Evolutionary conservation across 371 early-diverging fungal species (phyloP).

Genomic region (Blakeslea trispora): DNA sequence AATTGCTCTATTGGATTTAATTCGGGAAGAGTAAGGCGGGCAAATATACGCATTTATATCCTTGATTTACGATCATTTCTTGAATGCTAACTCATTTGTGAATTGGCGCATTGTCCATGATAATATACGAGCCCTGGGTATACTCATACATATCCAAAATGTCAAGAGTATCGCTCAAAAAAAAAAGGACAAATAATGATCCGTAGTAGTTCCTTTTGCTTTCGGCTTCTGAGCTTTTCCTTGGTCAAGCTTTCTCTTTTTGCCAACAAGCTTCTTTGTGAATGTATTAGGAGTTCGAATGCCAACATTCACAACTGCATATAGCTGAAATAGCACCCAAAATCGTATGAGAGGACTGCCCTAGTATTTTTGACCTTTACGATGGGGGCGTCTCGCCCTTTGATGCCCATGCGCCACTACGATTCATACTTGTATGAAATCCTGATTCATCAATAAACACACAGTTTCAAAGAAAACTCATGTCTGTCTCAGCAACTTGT

Average conservation of each 20-base stretch:
- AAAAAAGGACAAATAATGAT: conserved; percentile 5
- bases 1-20: conserved; percentile 13
- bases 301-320: conserved; percentile 4
- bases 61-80: conserved; percentile 12
- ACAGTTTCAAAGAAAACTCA: conserved; percentile 5
- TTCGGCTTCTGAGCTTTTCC: conserved; percentile 2
- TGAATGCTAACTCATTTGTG: conserved; percentile 5
- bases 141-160: conserved; percentile 7
- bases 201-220: conserved; percentile 8
- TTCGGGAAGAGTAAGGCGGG: conserved; percentile 12
- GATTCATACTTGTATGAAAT: conserved; percentile 14
- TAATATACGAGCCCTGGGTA: conserved; percentile 13
- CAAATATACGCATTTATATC: conserved; percentile 15
- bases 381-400: not conserved
- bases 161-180: conserved; percentile 6
- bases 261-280: not conserved
- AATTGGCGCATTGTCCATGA: conserved; percentile 16
- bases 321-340: conserved; percentile 1
- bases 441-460: conserved; percentile 4
- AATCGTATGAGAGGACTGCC: conserved; percentile 3
- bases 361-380: not conserved
- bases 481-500: conserved; percentile 2
- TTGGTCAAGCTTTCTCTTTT: conserved; percentile 1
- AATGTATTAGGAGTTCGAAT: not conserved
- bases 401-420: not conserved